Conservation (phyloP, 1,139 yeast genomes). For the Pichia sp. region DNA sequence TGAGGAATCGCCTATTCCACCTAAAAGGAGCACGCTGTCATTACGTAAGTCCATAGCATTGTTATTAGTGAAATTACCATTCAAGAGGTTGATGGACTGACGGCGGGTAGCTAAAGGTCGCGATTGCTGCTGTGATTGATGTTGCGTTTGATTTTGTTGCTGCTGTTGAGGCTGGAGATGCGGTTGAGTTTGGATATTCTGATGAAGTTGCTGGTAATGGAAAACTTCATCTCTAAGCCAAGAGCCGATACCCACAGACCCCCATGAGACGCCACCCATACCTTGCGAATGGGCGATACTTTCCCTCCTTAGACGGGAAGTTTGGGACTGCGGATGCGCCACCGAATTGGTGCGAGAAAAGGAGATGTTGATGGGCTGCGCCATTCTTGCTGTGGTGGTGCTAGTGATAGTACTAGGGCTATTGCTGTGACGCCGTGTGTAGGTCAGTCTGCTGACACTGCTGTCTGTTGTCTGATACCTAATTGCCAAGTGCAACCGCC, state of each 20-base stretch:
- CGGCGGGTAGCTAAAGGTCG: conserved; percentile 5
- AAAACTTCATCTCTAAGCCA: conserved; percentile 94
- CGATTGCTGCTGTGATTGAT: conserved; percentile 17
- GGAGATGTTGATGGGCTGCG: conserved; percentile 29
- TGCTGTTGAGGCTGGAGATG: conserved; percentile 16
- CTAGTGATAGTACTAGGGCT: too few species aligned
- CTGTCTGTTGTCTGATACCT: too few species aligned
- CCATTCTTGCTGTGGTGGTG: too few species aligned
- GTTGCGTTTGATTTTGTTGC: conserved; percentile 7
- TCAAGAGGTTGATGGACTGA: conserved; percentile 15
- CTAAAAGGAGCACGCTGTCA: conserved; percentile 25
- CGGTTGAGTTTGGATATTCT: conserved; percentile 1
- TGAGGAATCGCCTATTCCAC: conserved; percentile 57
- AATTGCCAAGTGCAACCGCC: too few species aligned
- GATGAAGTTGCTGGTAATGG: conserved; percentile 24
- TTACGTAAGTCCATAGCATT: conserved; percentile 21
- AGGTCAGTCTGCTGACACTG: too few species aligned
- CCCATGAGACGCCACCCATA: conserved; percentile 99
- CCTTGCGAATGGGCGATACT: conserved; percentile 95
- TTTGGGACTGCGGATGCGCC: too few species aligned
- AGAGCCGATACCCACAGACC: conserved; percentile 87
- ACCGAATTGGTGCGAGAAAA: conserved; percentile 27
- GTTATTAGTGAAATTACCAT: conserved; percentile 16
- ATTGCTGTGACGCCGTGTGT: too few species aligned
- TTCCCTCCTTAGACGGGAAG: conserved; percentile 79